A percentile compares a stretch with the other conserved stretches of the same genome.
Evolutionary conservation across 371 early-diverging fungal species (phyloP).

Genomic region (Syncephalastrum sp.): DNA sequence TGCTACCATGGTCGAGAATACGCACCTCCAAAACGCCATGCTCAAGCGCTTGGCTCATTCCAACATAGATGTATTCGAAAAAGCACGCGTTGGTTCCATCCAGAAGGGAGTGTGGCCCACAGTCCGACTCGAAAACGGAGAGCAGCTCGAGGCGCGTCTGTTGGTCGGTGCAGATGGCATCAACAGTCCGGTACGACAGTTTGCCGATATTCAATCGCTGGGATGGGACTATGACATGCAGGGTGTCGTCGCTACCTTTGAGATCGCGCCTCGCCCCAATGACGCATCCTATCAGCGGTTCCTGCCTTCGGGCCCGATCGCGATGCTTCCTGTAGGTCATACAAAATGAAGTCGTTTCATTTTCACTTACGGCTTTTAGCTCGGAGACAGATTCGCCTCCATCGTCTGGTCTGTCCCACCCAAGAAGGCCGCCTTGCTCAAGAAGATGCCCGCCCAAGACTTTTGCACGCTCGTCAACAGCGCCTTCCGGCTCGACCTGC

Average conservation of each 20-base stretch:
- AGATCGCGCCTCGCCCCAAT: slow-evolving; percentile 44
- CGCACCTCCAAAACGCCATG: slow-evolving; percentile 47
- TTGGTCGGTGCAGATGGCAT: slow-evolving; percentile 93
- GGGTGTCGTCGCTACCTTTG: slow-evolving; percentile 90
- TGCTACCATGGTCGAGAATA: slow-evolving; percentile 60
- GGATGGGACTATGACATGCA: slow-evolving; percentile 89
- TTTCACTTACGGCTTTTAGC: slow-evolving; percentile 21
- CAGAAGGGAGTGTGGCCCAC: slow-evolving; percentile 61
- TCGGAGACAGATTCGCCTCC: slow-evolving; percentile 66
- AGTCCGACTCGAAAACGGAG: slow-evolving; percentile 58
- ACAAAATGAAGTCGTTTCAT: neutral
- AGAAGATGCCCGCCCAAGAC: slow-evolving; percentile 54
- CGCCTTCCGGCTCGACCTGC: slow-evolving; percentile 71
- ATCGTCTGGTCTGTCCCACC: slow-evolving; percentile 91
- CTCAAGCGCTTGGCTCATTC: slow-evolving; percentile 43
- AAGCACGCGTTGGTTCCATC: slow-evolving; percentile 57
- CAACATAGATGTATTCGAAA: slow-evolving; percentile 53
- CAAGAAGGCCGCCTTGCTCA: slow-evolving; percentile 61
- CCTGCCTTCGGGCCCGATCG: slow-evolving; percentile 92
- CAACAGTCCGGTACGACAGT: slow-evolving; percentile 82
- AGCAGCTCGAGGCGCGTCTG: slow-evolving; percentile 51
- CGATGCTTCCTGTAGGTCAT: slow-evolving; percentile 78
- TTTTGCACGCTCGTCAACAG: slow-evolving; percentile 80
- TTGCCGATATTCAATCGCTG: slow-evolving; percentile 78
- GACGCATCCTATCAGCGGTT: slow-evolving; percentile 91